phyloP scores from a whole-genome alignment of 352 stramenopile species.

The Phytophthora cactorum region DNA sequence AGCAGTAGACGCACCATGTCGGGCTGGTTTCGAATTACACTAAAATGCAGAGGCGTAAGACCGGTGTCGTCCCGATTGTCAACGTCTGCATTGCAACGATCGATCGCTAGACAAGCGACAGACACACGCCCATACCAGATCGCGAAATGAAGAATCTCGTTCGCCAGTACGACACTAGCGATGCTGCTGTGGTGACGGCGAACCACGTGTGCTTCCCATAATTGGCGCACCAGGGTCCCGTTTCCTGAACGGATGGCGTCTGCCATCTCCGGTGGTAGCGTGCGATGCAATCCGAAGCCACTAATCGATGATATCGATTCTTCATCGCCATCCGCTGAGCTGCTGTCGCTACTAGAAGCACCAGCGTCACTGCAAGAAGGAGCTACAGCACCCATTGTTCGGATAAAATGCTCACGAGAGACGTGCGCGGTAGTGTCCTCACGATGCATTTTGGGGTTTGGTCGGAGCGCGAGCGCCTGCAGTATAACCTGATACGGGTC shows the following conservation, averaged over 20 bases:
- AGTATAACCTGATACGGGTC: constrained; percentile 82
- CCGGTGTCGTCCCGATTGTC: constrained; percentile 74
- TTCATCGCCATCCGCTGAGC: constrained; percentile 34
- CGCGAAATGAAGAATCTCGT: constrained; percentile 83
- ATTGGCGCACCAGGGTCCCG: constrained; percentile 38
- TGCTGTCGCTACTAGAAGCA: constrained; percentile 36
- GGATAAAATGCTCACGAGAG: constrained; percentile 56
- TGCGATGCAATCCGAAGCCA: constrained; percentile 65
- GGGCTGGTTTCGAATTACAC: constrained; percentile 76
- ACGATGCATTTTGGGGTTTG: constrained; percentile 50
- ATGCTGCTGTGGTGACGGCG: constrained; percentile 24
- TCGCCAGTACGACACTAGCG: constrained; percentile 55
- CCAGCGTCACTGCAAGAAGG: constrained; percentile 25
- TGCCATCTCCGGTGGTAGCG: constrained; percentile 60
- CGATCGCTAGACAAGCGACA: constrained; percentile 72
- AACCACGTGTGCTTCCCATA: constrained; percentile 61
- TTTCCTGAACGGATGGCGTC: constrained; percentile 50
- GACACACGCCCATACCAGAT: constrained; percentile 70
- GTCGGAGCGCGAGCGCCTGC: constrained; percentile 56
- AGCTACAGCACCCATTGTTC: constrained; percentile 27
- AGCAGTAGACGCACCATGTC: constrained; percentile 78
- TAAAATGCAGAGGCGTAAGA: constrained; percentile 82
- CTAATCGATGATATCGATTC: constrained; percentile 37
- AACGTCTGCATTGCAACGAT: constrained; percentile 64
- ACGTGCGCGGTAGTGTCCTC: constrained; percentile 69